Conservation (phyloP, 148 eudicot species). For the Chenopodium suecicum region DNA sequence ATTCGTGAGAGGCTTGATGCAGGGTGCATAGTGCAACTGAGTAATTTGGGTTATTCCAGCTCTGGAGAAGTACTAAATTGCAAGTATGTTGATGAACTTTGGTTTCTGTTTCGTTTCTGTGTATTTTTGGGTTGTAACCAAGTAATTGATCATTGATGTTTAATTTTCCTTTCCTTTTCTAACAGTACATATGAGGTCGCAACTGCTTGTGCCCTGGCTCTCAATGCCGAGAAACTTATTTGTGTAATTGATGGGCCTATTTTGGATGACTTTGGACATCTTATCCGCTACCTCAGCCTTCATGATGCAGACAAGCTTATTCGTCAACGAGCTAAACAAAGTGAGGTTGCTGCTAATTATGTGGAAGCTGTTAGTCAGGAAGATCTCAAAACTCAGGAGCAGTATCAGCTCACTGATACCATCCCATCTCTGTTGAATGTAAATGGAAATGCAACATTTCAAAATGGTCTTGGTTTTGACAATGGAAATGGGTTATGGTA, state of each 20-base stretch:
- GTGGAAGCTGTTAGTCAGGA: slow-evolving; percentile 84
- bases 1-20: slow-evolving; percentile 90
- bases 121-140: not conserved
- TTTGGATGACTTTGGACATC: slow-evolving; percentile 75
- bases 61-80: slow-evolving; percentile 94
- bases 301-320: slow-evolving; percentile 81
- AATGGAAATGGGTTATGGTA: slow-evolving; percentile 80
- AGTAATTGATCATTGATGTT: slow-evolving; percentile 1
- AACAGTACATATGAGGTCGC: slow-evolving; percentile 95
- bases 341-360: slow-evolving; percentile 95
- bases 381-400: slow-evolving; percentile 41
- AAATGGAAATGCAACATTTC: slow-evolving; percentile 60
- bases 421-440: slow-evolving; percentile 38
- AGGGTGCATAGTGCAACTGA: slow-evolving; percentile 73
- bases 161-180: slow-evolving; percentile 7
- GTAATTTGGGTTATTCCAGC: slow-evolving; percentile 96
- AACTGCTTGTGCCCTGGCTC: slow-evolving; percentile 95
- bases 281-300: slow-evolving; percentile 83
- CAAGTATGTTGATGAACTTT: slow-evolving; percentile 78
- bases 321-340: slow-evolving; percentile 87
- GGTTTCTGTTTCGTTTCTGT: slow-evolving; percentile 36
- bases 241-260: slow-evolving; percentile 94
- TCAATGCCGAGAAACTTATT: slow-evolving; percentile 91
- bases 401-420: slow-evolving; percentile 39
- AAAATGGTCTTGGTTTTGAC: slow-evolving; percentile 95